A percentile compares a stretch with the other conserved stretches of the same genome.
Conservation (phyloP, 305 asterid genomes). For the Fraxinus sp. region DNA sequence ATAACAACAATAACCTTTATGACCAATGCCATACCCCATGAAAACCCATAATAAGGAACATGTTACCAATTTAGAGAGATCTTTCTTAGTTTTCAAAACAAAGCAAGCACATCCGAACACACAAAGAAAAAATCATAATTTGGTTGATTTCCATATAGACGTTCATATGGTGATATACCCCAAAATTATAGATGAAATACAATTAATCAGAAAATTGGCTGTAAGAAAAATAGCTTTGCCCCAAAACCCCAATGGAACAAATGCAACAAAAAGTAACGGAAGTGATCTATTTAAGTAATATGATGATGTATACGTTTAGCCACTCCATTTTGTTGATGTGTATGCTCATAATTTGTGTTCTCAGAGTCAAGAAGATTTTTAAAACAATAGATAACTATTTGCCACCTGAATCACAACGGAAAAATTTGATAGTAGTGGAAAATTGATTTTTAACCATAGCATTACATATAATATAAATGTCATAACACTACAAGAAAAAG, state of each 20-base stretch:
- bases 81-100: neutral
- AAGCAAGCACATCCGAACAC: neutral
- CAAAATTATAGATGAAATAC: neutral
- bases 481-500: neutral
- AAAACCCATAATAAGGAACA: neutral
- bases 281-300: neutral
- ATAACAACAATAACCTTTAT: neutral
- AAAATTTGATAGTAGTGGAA: no score
- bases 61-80: neutral
- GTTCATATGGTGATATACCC: neutral
- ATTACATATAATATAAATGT: no score
- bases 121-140: neutral
- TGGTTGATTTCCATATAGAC: neutral
- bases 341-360: no score
- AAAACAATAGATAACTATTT: no score
- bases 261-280: neutral
- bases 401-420: no score
- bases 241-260: neutral
- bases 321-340: neutral
- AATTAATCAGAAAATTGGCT: neutral
- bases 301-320: neutral
- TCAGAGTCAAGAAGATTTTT: no score
- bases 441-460: no score
- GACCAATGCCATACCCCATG: neutral
- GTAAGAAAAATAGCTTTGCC: neutral